phyloP scores from a whole-genome alignment of 495 filamentous ascomycete species.

The Ramalina intermedia region DNA sequence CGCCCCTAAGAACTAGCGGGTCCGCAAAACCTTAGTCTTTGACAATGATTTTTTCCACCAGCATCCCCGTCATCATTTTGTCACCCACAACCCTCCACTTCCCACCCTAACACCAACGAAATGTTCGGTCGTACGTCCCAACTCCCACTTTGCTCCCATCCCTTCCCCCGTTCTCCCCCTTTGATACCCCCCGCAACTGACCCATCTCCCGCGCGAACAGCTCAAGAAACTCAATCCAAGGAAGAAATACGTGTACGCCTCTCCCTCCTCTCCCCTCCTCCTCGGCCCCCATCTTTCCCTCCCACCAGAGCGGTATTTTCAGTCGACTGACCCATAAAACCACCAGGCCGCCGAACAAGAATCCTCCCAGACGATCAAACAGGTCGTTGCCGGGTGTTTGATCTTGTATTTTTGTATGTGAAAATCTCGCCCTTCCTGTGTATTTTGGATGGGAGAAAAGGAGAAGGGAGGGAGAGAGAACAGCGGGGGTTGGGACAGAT shows the following conservation, averaged over 20 bases:
- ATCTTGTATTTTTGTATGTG: conserved; percentile 73
- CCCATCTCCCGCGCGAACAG: not conserved
- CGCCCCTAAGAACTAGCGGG: too few relatives aligned
- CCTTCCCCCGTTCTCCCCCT: not conserved
- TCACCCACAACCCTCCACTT: too few relatives aligned
- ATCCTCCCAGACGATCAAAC: conserved; percentile 51
- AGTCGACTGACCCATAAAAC: too few relatives aligned
- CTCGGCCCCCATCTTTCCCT: too few relatives aligned
- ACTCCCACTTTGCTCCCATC: not conserved
- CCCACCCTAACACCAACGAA: not conserved
- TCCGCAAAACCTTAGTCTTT: too few relatives aligned
- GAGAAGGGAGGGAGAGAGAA: not conserved
- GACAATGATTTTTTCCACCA: too few relatives aligned
- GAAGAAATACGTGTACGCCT: not conserved
- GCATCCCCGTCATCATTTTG: too few relatives aligned
- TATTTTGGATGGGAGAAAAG: too few relatives aligned
- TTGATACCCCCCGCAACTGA: not conserved
- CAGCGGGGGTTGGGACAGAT: not conserved
- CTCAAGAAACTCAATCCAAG: not conserved
- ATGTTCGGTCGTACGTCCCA: not conserved
- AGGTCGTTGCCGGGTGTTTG: conserved; percentile 44
- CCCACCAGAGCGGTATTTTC: too few relatives aligned
- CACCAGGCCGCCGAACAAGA: conserved; percentile 49
- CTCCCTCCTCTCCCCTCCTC: too few relatives aligned
- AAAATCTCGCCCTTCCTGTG: not conserved